These are phyloP conservation scores for Coniochaeta sp. DNA, from an alignment of 2,329 filamentous ascomycete species.

Conservation along the genomic window DNA sequence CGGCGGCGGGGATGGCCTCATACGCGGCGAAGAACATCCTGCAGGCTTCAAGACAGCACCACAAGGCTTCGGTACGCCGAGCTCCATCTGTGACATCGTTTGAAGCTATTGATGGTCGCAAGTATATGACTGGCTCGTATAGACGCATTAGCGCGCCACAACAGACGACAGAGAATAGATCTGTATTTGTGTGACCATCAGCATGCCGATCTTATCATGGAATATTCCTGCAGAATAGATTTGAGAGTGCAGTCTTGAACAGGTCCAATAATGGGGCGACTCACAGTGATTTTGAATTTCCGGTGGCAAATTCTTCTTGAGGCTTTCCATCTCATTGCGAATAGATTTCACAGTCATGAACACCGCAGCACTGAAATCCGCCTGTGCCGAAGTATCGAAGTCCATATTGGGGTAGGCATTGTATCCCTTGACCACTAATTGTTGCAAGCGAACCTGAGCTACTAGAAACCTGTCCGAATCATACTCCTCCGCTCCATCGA, in stretches of 20 bases:
- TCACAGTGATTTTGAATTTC: constrained; percentile 16
- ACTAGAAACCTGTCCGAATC: constrained; percentile 24
- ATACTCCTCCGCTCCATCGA: constrained; percentile 19
- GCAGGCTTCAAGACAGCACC: constrained; percentile 24
- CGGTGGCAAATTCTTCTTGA: constrained; percentile 8
- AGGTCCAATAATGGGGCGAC: background rate
- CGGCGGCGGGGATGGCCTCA: constrained; percentile 14
- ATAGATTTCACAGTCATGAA: constrained; percentile 25
- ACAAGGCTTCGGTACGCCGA: constrained; percentile 25
- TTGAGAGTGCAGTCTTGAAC: no score
- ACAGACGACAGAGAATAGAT: constrained; percentile 25
- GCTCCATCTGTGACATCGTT: constrained; percentile 12
- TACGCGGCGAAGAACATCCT: constrained; percentile 19
- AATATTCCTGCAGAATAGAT: no score
- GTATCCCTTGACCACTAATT: constrained; percentile 20
- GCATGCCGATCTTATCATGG: background rate
- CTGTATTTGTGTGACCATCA: constrained; percentile 11
- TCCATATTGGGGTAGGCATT: constrained; percentile 16
- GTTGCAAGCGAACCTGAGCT: constrained; percentile 24
- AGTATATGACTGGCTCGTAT: constrained; percentile 27
- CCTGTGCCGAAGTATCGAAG: constrained; percentile 4
- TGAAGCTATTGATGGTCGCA: constrained; percentile 12
- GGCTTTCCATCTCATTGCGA: constrained; percentile 22
- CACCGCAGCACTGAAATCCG: constrained; percentile 15
- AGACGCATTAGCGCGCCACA: constrained; percentile 23